phyloP scores from a whole-genome alignment of 2,329 filamentous ascomycete genomes.

The Coleophoma crateriformis region DNA sequence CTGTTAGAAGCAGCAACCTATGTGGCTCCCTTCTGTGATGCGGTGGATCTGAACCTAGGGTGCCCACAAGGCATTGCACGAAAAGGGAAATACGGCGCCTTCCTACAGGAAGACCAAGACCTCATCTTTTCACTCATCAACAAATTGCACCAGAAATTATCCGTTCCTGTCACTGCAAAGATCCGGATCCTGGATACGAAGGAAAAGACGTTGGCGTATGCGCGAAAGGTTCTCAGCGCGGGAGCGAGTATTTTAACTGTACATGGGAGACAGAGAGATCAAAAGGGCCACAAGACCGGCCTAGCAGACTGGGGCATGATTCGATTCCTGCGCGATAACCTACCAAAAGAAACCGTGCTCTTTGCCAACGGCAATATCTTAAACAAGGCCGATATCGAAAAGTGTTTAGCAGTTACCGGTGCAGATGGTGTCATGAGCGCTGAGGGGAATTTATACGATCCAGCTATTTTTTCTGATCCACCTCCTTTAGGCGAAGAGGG shows the following conservation, averaged over 20 bases:
- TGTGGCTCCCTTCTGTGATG: constrained; percentile 85
- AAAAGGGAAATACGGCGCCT: constrained; percentile 88
- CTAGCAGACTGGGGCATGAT: constrained; percentile 89
- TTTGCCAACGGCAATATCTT: constrained; percentile 97
- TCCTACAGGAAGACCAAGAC: constrained; percentile 87
- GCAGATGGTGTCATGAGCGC: constrained; percentile 94
- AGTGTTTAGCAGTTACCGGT: constrained; percentile 76
- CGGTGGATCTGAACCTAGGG: constrained; percentile 90
- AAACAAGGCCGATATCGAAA: constrained; percentile 69
- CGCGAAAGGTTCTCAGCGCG: constrained; percentile 76
- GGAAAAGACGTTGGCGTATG: constrained; percentile 84
- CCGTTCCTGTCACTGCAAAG: constrained; percentile 88
- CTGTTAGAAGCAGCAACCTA: constrained; percentile 73
- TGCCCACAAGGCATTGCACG: constrained; percentile 94
- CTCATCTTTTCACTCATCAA: constrained; percentile 79
- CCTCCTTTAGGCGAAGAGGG: constrained; percentile 61
- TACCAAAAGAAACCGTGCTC: constrained; percentile 83
- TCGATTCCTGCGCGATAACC: constrained; percentile 71
- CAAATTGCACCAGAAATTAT: constrained; percentile 70
- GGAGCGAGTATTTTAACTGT: constrained; percentile 92
- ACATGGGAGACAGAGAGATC: constrained; percentile 81
- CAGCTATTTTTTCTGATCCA: constrained; percentile 71
- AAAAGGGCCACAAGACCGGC: constrained; percentile 94
- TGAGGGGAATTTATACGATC: constrained; percentile 91
- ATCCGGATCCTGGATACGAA: constrained; percentile 83